Evolutionary conservation across 2,329 filamentous ascomycete genomes (phyloP).

Genomic region (Aspergillus neoniger): DNA sequence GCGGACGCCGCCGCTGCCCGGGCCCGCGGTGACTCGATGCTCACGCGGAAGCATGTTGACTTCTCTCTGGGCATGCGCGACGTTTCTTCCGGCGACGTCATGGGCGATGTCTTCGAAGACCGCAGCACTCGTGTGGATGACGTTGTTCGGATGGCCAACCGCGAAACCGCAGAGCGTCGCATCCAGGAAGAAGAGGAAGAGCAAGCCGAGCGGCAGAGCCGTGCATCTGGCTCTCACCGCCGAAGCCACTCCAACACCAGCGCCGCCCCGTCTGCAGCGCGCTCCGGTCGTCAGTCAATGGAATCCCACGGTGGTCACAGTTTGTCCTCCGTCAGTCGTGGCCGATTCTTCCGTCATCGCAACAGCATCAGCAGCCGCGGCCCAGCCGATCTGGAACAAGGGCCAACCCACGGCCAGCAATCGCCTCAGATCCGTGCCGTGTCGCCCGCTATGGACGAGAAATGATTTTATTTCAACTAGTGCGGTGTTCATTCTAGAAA

Average conservation of each 20-base stretch:
- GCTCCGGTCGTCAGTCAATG: slow-evolving; percentile 29
- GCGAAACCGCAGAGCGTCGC: slow-evolving; percentile 42
- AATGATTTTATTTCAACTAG: background rate
- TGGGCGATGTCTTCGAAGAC: slow-evolving; percentile 67
- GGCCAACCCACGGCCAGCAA: slow-evolving; percentile 36
- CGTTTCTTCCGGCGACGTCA: slow-evolving; percentile 59
- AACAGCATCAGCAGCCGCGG: slow-evolving; percentile 31
- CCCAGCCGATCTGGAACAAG: slow-evolving; percentile 50
- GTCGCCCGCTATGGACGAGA: slow-evolving; percentile 15
- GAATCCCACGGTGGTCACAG: slow-evolving; percentile 35
- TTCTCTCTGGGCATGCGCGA: slow-evolving; percentile 69
- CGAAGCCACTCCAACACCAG: slow-evolving; percentile 26
- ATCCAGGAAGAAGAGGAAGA: slow-evolving; percentile 40
- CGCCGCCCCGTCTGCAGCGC: slow-evolving; percentile 19
- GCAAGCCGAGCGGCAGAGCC: slow-evolving; percentile 32
- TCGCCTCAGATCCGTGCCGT: slow-evolving; percentile 16
- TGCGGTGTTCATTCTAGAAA: background rate
- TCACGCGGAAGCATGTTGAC: slow-evolving; percentile 65
- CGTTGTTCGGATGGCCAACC: slow-evolving; percentile 42
- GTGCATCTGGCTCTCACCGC: slow-evolving; percentile 29
- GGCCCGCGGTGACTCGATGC: slow-evolving; percentile 58
- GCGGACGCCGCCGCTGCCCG: slow-evolving; percentile 47
- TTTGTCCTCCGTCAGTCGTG: slow-evolving; percentile 52
- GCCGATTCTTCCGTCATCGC: slow-evolving; percentile 63
- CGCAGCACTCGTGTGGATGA: slow-evolving; percentile 46